Base-by-base conservation (phyloP, 306 rosid genomes). In the Vicia villosa region DNA sequence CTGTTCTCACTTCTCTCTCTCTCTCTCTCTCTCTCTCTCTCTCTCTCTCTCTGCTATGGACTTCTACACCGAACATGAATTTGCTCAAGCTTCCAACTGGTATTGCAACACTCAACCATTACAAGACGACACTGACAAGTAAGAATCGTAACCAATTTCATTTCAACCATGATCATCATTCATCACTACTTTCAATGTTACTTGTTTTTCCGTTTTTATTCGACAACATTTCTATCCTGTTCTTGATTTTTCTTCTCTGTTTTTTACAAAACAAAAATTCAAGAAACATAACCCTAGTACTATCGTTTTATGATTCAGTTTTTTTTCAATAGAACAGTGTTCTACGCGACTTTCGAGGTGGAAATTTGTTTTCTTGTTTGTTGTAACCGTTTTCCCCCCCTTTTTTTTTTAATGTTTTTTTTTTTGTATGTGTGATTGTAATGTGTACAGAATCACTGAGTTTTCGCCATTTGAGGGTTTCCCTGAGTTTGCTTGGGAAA, bases 381-480 rank as follows among this genome's bases (percentile, higher is more conserved):
- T 30, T 21, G 12, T 52, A 56, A 56, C 40, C 14, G 30, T 56
- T 56, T 26, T 14, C 0, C 11, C 28, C n/a, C 0, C n/a, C 15
- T 5, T 17, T 9, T 26, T 11, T 0, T 11, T 14, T 36, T 13
- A 6, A 1, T 55, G 13, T 24, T 37, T 16, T 62, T 1, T 11
- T 45, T 54, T 37, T 2, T 19, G 20, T n/a, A n/a, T 16, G 2
- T 17, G 41, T 16, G 14, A 58, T 13, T 62, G 3, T 32, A 22
- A 46, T 46, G 20, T 10, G 50, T 26, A 10, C 86, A 88, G 93
- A 59, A 11, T 57, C 2, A 19, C 74, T 69, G 89, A 71, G 3
- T 3, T 71, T 63, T 77, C 84, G 2, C 82, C 80, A 28, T 32
- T 51, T 1, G 88, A 84, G 12, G 72, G 63, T 15, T 49, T 76